Percentiles rank a stretch among this genome's conserved stretches.
Evolutionary conservation across 768 basidiomycete genomes (phyloP).

Genomic region (Leccinellum albellum): DNA sequence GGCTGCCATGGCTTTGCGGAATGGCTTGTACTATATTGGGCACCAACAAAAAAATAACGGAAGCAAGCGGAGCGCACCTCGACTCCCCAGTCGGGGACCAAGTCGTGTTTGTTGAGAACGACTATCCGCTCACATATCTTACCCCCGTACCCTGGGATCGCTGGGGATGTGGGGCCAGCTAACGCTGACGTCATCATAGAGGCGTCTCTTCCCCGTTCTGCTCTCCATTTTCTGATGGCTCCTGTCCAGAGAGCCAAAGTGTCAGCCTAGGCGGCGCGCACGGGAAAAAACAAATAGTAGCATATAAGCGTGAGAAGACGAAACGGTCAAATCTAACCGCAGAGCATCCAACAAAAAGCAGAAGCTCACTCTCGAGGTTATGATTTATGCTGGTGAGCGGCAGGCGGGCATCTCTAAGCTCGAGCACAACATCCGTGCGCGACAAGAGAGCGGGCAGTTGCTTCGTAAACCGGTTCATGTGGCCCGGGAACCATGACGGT

Average conservation of each 20-base stretch:
- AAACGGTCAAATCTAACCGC: slow-evolving; percentile 7
- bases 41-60: neutral
- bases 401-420: slow-evolving; percentile 88
- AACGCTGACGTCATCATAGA: slow-evolving; percentile 38
- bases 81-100: slow-evolving; percentile 85
- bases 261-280: slow-evolving; percentile 4
- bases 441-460: slow-evolving; percentile 73
- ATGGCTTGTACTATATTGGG: slow-evolving; percentile 49
- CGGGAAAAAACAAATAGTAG: slow-evolving; percentile 6
- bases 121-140: slow-evolving; percentile 76
- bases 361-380: slow-evolving; percentile 70
- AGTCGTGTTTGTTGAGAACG: slow-evolving; percentile 89
- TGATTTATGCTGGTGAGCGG: slow-evolving; percentile 93
- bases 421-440: slow-evolving; percentile 87
- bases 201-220: slow-evolving; percentile 59
- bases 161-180: slow-evolving; percentile 9
- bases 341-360: neutral
- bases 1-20: slow-evolving; percentile 63
- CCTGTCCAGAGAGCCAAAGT: slow-evolving; percentile 37
- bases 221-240: slow-evolving; percentile 63
- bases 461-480: slow-evolving; percentile 86
- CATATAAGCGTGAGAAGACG: slow-evolving; percentile 22
- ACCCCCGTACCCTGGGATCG: slow-evolving; percentile 23
- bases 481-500: slow-evolving; percentile 94
- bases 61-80: slow-evolving; percentile 47